Evolutionary conservation across 2,329 filamentous ascomycete species (phyloP), one percentile per base, ranked within the genome.

Genomic region (Colletotrichum sp.): DNA sequence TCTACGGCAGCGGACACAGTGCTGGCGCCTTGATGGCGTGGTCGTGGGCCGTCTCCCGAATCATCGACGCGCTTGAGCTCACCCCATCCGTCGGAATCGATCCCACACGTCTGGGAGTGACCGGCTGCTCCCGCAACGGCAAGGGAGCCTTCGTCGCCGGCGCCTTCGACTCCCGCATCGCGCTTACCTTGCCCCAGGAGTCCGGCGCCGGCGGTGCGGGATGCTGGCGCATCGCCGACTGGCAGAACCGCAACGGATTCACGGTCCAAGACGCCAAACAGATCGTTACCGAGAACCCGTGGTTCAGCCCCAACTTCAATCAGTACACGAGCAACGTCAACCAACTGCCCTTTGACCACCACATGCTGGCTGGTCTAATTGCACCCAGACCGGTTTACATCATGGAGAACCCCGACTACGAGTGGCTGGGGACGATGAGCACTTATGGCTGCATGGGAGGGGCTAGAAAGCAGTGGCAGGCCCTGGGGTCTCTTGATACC

Each of bases 281-380:
- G 81, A 90, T 90, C 64, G 84, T 90, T 6, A 83, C 80, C n/a
- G 89, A 90, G 80, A 90, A 91, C 69, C 87, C 88, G 6, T 90
- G 89, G 89, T 89, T 90, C 84, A 87, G 87, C 21, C 83, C 81
- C 2, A 80, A 80, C 28, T 90, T 90, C 81, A 86, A 89, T 69
- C 93, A 86, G 52, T 82, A 85, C 75, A 84, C 85, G 89, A 90
- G 92, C 84, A 87, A 79, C 57, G 83, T 86, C 72, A 85, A 85
- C 72, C 81, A 83, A 70, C 82, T 90, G 8, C 87, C 89, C 6
- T 85, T 88, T 72, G 89, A 90, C 79, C 89, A 91, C 80, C 89
- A 90, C 81, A 82, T 88, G 82, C 84, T 91, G 13, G 88, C 88
- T 34, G 89, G 84, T 21, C 82, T 91, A 39, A 84, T 90, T 32